A percentile compares a stretch with the other conserved stretches of the same genome.
Conservation (phyloP, 768 basidiomycete genomes). For the Suillus brevipes region DNA sequence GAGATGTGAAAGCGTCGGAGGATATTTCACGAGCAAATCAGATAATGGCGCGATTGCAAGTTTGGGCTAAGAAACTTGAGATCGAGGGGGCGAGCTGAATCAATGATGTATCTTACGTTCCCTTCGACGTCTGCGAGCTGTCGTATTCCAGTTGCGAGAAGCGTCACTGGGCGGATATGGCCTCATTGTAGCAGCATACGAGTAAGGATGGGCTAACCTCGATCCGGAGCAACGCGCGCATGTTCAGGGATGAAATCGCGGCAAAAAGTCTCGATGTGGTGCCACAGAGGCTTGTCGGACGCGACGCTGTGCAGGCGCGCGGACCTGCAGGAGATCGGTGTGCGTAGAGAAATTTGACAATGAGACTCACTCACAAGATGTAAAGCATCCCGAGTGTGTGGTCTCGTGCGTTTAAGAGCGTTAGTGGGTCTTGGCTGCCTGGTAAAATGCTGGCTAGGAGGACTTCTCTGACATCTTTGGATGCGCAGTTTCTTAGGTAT, state of each 20-base stretch:
- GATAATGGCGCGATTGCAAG: conserved; percentile 58
- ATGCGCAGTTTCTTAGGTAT: conserved; percentile 44
- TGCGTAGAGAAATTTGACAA: background rate
- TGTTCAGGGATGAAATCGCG: conserved; percentile 59
- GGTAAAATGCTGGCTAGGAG: conserved; percentile 54
- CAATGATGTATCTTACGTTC: conserved; percentile 45
- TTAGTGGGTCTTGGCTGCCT: conserved; percentile 68
- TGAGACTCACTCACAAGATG: conserved; percentile 58
- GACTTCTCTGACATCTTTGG: conserved; percentile 59
- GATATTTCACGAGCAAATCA: conserved; percentile 62
- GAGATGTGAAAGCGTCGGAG: conserved; percentile 55
- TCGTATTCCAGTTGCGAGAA: conserved; percentile 64
- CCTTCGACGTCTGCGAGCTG: conserved; percentile 47
- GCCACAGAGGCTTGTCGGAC: conserved; percentile 40
- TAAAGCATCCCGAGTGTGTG: conserved; percentile 70
- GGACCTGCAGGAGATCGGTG: conserved; percentile 40
- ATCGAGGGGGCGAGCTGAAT: conserved; percentile 9
- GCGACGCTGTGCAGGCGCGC: conserved; percentile 51
- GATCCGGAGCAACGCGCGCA: conserved; percentile 67
- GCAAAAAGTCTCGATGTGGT: conserved; percentile 59
- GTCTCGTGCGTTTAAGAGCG: conserved; percentile 49
- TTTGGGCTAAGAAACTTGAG: conserved; percentile 36
- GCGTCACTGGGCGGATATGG: conserved; percentile 48
- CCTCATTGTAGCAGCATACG: background rate
- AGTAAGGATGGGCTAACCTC: conserved; percentile 41